Base-by-base conservation (phyloP, 2,329 filamentous ascomycete species). In the Fusarium longipes region DNA sequence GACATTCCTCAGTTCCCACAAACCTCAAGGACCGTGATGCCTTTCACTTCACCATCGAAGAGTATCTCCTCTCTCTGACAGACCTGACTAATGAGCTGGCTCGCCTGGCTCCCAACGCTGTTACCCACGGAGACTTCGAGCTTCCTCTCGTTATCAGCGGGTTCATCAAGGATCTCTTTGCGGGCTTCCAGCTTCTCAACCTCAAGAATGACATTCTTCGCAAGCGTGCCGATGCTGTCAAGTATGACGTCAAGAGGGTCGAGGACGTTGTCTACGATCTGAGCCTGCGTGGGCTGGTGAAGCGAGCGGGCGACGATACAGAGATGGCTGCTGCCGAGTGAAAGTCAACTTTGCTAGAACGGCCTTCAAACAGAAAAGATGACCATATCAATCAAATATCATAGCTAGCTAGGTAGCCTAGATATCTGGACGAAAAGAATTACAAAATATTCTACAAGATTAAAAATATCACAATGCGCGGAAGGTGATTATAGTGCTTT, bases 251-350 rank as follows among this genome's bases (percentile, higher is more conserved):
- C 74, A 99, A 98, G 85, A 95, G 97, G 78, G 93, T 97, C 14
- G 96, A 99, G 83, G 96, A 98, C 76, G 93, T 99, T 14, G 95
- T 98, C 49, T 99, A 99, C 76, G 96, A 99, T 77, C 82, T 99
- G 57, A 95, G 92, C 24, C 81, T 99, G 75, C 87, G 96, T 60
- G 95, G 96, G 49, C 78, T 98, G 75, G 84, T 96, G 47, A 87
- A 90, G 42, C 83, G 85, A 68, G 70, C 76, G 5, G 72, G 71
- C 0, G 73, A 73, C 4, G 78, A 80, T 29, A 75, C 77, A 1
- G 78, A 80, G 62, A 80, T 80, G 78, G 80, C 78, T 68, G 71
- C 74, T 48, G 70, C 65, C 10, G 74, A 75, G 63, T 78, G 71
- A 57, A 35, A 49, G n/a, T 49, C 5, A n/a, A 17, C 12, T 33